Evolutionary conservation across 2,329 filamentous ascomycete species (phyloP), one percentile per base, ranked within the genome.

Genomic region (Coniochaeta pulveracea): DNA sequence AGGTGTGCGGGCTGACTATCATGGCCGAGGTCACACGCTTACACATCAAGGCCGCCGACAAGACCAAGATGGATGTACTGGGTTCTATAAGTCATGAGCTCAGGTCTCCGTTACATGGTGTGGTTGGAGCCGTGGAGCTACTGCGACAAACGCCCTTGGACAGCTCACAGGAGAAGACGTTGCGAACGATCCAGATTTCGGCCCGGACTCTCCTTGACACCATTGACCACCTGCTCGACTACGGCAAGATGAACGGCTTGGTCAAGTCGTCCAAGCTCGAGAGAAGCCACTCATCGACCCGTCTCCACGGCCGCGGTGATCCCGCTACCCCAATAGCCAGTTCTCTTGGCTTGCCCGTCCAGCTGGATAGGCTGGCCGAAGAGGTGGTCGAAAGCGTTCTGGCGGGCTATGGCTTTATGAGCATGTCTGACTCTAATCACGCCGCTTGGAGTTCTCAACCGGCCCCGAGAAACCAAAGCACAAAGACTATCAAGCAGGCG

Each of bases 51-150:
- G 45, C 49, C 8, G 54, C 57, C 0, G 58, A 64, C 21, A 62
- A 56, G 34, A 64, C 68, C 19, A 75, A 75, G 45, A 64, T 64
- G 2, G 70, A 76, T 36, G 66, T 75, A 22, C 61, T 79, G 6
- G 66, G 69, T 1, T 75, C 67, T 2, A 63, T 79, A 5, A 73
- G 67, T 3, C 74, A 79, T 43, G 74, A 79, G 45, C 51, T 79
- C 10, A 60, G 74, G 4, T 73, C 67, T 2, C 74, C 74, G 0
- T 53, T 79, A 1, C 73, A 79, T 35, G 74, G 73, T 3, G 66
- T 78, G 19, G 51, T 78, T 0, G 63, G 69, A 0, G 70, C 57
- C 33, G 57, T 61, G 1, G 69, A 74, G 40, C 48, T 75, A 4
- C 44, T 77, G 1, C 58, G 62, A 4, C 68, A 73, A n/a, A 71